A percentile compares a stretch with the other conserved stretches of the same genome.
Evolutionary conservation across 306 rosid genomes (phyloP).

Genomic region (Dalbergia cultrata): DNA sequence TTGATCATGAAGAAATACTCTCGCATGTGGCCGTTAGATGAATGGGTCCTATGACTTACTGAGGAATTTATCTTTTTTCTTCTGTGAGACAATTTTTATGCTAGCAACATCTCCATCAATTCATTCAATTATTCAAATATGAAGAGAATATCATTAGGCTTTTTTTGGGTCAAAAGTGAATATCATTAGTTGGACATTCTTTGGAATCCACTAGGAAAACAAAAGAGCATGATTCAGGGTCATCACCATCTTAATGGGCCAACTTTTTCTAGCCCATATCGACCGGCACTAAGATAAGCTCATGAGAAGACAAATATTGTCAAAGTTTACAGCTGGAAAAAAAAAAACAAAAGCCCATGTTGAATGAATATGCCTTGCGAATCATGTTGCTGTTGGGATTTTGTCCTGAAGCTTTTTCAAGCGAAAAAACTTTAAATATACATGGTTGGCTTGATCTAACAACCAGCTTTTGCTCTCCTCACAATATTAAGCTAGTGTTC

Average conservation of each 20-base stretch:
- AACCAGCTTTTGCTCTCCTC: background rate
- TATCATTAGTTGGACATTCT: too few relatives aligned
- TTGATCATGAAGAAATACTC: background rate
- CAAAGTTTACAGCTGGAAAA: background rate
- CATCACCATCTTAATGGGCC: constrained; percentile 8
- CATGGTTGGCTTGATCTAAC: background rate
- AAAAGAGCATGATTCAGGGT: background rate
- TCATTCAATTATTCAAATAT: background rate
- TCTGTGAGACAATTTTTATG: too few relatives aligned
- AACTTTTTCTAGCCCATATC: background rate
- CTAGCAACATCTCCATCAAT: background rate
- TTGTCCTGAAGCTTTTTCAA: constrained; percentile 1
- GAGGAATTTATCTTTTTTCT: too few relatives aligned
- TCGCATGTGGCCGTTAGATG: background rate
- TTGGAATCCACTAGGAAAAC: background rate
- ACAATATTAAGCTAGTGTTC: background rate
- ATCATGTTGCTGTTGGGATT: background rate
- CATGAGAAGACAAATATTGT: background rate
- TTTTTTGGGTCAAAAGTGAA: too few relatives aligned
- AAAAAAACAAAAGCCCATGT: background rate
- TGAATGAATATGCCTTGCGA: background rate
- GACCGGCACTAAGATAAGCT: background rate
- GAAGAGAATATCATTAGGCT: too few relatives aligned
- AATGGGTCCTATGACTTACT: background rate
- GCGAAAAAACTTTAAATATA: background rate